These are phyloP conservation scores for Polyporus tsugae DNA, from an alignment of 1,284 basidiomycete species.

Conservation along the genomic window DNA sequence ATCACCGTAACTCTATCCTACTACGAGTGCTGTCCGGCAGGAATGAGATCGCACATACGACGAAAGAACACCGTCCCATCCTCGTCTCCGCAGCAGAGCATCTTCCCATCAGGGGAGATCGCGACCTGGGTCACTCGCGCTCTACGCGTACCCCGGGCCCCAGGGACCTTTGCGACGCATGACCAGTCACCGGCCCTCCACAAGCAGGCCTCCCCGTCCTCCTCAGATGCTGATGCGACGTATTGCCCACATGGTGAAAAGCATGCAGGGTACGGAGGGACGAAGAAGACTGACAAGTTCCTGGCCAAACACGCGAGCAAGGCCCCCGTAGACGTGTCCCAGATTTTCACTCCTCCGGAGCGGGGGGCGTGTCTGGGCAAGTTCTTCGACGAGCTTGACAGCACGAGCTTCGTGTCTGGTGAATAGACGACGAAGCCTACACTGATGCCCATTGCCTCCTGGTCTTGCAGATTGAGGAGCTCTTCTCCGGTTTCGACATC, in stretches of 20 bases:
- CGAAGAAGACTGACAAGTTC: background rate
- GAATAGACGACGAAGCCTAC: background rate
- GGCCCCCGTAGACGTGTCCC: background rate
- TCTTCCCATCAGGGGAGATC: too few species aligned
- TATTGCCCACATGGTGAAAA: background rate
- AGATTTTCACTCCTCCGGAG: background rate
- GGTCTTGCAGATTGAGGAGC: background rate
- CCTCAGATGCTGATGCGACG: background rate
- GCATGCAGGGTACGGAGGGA: background rate
- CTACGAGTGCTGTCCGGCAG: too few species aligned
- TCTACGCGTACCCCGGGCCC: too few species aligned
- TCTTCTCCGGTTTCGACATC: background rate
- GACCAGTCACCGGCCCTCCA: background rate
- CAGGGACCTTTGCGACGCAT: background rate
- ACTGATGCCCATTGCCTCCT: too few species aligned
- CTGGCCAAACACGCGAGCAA: background rate
- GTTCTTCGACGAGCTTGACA: background rate
- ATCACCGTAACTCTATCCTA: too few species aligned
- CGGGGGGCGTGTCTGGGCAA: too few species aligned
- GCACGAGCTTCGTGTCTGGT: background rate
- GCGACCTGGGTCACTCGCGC: too few species aligned
- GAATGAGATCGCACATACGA: too few species aligned
- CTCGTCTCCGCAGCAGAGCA: too few species aligned
- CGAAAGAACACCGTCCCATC: too few species aligned
- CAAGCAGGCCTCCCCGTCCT: background rate